Conservation (phyloP, 148 eudicot genomes). For the Mesembryanthemum crystallinum region DNA sequence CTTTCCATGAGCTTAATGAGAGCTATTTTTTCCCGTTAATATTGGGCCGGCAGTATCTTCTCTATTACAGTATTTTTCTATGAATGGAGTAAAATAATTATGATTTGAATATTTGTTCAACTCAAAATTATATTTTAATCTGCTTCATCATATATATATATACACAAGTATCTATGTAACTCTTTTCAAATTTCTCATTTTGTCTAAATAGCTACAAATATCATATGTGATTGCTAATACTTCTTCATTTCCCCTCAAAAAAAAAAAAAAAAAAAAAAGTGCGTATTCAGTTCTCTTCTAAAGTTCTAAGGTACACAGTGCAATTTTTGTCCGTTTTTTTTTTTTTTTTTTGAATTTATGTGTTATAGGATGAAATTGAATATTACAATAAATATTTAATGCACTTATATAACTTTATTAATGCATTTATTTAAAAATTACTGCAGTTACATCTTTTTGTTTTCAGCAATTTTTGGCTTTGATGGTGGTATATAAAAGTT, state of each 20-base stretch:
- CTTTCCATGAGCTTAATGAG: constrained; percentile 16
- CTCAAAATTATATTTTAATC: background rate
- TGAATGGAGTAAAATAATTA: background rate
- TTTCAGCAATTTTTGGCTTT: no score
- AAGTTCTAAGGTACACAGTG: background rate
- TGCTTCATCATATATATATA: background rate
- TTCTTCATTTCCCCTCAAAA: no score
- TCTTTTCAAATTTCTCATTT: background rate
- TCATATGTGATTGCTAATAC: background rate
- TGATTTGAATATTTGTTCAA: background rate
- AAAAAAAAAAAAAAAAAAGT: no score
- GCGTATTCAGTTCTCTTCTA: background rate
- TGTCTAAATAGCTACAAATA: background rate
- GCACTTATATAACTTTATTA: background rate
- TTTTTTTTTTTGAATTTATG: background rate
- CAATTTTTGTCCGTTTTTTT: background rate
- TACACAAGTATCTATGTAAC: background rate
- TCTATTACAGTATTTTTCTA: background rate
- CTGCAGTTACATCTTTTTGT: no score
- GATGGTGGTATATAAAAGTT: background rate
- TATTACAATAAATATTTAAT: no score
- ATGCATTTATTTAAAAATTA: background rate
- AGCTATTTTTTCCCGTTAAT: background rate
- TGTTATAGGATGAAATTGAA: background rate
- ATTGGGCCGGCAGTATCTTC: constrained; percentile 19